These are phyloP conservation scores for Trichoderma polysporum DNA, from an alignment of 2,329 filamentous ascomycete species.

Conservation along the genomic window DNA sequence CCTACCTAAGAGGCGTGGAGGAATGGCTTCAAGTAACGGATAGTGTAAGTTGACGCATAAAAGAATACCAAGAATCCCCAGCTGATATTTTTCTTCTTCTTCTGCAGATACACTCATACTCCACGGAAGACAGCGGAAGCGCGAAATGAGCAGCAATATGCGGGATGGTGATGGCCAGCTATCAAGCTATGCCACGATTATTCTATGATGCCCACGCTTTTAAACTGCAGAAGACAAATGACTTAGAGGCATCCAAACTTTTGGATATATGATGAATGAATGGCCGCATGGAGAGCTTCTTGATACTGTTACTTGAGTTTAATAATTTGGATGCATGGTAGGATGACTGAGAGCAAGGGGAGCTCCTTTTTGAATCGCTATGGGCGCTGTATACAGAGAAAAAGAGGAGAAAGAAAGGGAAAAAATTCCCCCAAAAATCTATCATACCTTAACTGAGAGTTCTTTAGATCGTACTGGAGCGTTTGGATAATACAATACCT, in stretches of 20 bases:
- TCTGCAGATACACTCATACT: constrained; percentile 25
- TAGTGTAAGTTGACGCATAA: constrained; percentile 46
- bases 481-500: background rate
- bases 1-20: constrained; percentile 70
- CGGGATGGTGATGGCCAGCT: background rate
- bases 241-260: background rate
- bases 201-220: constrained; percentile 1
- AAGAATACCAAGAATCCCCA: no score
- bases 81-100: background rate
- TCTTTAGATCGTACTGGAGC: background rate
- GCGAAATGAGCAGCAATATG: background rate
- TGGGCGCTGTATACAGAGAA: background rate
- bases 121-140: background rate
- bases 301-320: background rate
- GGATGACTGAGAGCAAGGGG: background rate
- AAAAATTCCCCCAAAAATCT: background rate
- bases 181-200: background rate
- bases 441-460: background rate
- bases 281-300: background rate
- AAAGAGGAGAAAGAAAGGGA: background rate
- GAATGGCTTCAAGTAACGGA: constrained; percentile 79
- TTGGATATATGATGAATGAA: background rate
- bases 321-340: background rate
- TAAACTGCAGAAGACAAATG: background rate
- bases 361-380: background rate